These are phyloP conservation scores for Zymoseptoria tritici DNA, from an alignment of 2,329 filamentous ascomycete species.

Conservation along the genomic window DNA sequence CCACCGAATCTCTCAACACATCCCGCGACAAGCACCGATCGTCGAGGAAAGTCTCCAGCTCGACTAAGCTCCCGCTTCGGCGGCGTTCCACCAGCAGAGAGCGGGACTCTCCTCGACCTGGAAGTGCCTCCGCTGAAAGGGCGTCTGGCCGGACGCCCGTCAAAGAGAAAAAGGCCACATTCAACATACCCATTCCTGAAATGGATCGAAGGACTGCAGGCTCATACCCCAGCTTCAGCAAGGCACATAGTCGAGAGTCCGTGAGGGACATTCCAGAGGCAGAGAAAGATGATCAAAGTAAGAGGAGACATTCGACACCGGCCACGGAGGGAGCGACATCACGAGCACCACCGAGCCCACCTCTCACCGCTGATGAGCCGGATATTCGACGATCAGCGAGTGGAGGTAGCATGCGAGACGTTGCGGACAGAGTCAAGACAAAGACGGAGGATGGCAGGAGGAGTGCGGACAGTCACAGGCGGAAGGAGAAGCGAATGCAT, in stretches of 20 bases:
- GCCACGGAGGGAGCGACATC: conserved; percentile 11
- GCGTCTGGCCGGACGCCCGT: conserved; percentile 1
- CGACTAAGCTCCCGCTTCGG: conserved; percentile 19
- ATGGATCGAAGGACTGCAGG: conserved; percentile 42
- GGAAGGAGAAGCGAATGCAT: conserved; percentile 27
- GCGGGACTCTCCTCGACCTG: conserved; percentile 18
- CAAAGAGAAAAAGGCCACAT: conserved; percentile 13
- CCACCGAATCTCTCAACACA: conserved; percentile 9
- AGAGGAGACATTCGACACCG: conserved; percentile 25
- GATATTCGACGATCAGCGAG: conserved; percentile 40
- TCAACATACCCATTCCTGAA: conserved; percentile 38
- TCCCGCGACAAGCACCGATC: conserved; percentile 24
- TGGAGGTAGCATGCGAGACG: conserved; percentile 37
- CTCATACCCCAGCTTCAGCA: conserved; percentile 79
- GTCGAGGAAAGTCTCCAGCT: conserved; percentile 21
- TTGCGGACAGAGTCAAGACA: conserved; percentile 29
- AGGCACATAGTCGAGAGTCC: conserved; percentile 83
- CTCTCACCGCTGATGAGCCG: conserved; percentile 38
- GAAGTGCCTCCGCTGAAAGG: conserved; percentile 5
- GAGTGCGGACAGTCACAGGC: conserved; percentile 35
- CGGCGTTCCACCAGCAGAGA: conserved; percentile 21
- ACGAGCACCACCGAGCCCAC: conserved; percentile 41
- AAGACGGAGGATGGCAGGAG: conserved; percentile 34
- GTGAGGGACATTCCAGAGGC: conserved; percentile 51
- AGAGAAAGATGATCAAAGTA: conserved; percentile 22